Conservation (phyloP, 192 early-diverging fungal species). For the Coemansia sp. region DNA sequence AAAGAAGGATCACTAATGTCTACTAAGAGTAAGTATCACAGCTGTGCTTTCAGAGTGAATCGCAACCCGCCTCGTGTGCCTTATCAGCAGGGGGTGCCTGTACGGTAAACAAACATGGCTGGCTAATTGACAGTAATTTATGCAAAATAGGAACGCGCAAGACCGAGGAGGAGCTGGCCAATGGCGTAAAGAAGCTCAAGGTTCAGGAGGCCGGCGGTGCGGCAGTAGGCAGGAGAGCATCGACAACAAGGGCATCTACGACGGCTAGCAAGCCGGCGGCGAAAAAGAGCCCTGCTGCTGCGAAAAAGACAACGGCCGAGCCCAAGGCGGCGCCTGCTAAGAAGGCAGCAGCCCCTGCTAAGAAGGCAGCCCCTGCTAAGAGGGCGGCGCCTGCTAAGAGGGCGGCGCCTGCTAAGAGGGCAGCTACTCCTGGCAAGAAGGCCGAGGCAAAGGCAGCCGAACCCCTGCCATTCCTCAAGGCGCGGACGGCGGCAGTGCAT, state of each 20-base stretch:
- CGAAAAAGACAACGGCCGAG: slow-evolving; percentile 10
- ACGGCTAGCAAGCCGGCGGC: neutral
- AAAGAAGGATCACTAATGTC: slow-evolving; percentile 2
- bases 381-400: slow-evolving; percentile 14
- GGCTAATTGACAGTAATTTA: neutral
- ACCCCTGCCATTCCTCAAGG: slow-evolving; percentile 39
- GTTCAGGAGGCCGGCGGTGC: slow-evolving; percentile 12
- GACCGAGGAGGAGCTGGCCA: slow-evolving; percentile 18
- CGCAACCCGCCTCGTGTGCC: neutral
- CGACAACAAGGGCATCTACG: slow-evolving; percentile 12
- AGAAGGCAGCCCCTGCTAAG: slow-evolving; percentile 9
- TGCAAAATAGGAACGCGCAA: slow-evolving; percentile 31
- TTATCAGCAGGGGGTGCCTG: neutral
- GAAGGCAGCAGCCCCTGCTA: slow-evolving; percentile 6
- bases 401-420: slow-evolving; percentile 2
- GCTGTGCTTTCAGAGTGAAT: neutral
- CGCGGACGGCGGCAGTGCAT: slow-evolving; percentile 30
- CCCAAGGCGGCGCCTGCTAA: slow-evolving; percentile 5
- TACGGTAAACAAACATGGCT: neutral
- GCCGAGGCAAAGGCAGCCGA: neutral
- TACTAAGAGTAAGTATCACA: slow-evolving; percentile 27
- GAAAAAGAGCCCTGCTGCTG: neutral
- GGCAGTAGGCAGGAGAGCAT: neutral
- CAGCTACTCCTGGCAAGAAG: slow-evolving; percentile 3
- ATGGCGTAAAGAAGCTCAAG: slow-evolving; percentile 38